A percentile compares a stretch with the other conserved stretches of the same genome.
Evolutionary conservation across 1,284 basidiomycete species (phyloP).

Genomic region (Cryptococcus sp.): DNA sequence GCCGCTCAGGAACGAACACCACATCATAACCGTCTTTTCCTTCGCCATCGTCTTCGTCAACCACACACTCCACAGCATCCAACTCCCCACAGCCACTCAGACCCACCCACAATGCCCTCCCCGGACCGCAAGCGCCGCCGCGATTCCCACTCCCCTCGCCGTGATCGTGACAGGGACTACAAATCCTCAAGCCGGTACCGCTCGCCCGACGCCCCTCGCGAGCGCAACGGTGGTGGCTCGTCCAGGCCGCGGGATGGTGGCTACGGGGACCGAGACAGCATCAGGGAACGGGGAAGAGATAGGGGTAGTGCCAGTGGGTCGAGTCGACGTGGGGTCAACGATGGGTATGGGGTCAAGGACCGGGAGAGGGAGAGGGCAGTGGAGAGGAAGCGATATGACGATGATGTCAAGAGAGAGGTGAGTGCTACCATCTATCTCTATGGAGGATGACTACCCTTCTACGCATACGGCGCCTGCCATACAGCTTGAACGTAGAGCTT

Average conservation of each 20-base stretch:
- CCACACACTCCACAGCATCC: neutral
- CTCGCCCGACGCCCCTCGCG: slow-evolving; percentile 6
- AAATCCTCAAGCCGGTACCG: neutral
- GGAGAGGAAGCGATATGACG: slow-evolving; percentile 42
- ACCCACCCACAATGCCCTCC: slow-evolving; percentile 9
- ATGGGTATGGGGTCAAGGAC: slow-evolving; percentile 26
- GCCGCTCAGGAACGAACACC: neutral
- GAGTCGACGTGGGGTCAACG: neutral
- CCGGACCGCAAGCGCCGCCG: slow-evolving; percentile 11
- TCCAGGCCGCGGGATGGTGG: slow-evolving; percentile 21
- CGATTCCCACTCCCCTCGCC: slow-evolving; percentile 14
- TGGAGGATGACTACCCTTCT: neutral
- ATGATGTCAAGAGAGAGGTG: slow-evolving; percentile 24
- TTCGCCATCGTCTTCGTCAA: neutral
- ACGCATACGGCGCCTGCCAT: no score
- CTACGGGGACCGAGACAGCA: slow-evolving; percentile 18
- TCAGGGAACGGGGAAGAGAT: slow-evolving; percentile 5
- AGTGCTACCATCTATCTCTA: slow-evolving; percentile 9
- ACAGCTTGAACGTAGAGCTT: no score
- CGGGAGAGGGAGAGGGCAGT: slow-evolving; percentile 39
- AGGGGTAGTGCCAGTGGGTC: neutral
- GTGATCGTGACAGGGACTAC: slow-evolving; percentile 11
- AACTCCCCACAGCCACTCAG: neutral
- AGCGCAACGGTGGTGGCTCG: slow-evolving; percentile 5
- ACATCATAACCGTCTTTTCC: neutral